Evolutionary conservation across 176 grass and related monocot genomes (phyloP).

Genomic region (Juncus effusus): DNA sequence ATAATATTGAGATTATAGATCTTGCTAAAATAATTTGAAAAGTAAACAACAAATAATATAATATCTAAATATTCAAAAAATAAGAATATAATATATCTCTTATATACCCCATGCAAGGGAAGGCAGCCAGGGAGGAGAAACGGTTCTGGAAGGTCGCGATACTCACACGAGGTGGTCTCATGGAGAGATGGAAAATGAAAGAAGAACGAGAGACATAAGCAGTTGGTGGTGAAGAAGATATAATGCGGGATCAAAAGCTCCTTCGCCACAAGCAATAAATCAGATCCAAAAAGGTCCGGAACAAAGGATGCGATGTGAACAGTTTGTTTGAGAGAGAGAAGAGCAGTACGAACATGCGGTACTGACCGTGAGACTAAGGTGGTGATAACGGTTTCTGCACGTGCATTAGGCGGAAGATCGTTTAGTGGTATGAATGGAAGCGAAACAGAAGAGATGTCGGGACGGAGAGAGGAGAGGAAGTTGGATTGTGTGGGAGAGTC

Average conservation of each 20-base stretch:
- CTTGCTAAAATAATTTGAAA: too few relatives aligned
- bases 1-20: too few relatives aligned
- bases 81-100: too few relatives aligned
- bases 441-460: constrained; percentile 2
- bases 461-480: background rate
- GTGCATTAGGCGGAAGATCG: background rate
- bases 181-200: constrained; percentile 19
- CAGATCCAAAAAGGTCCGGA: constrained; percentile 20
- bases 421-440: background rate
- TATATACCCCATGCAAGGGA: constrained; percentile 9
- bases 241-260: constrained; percentile 18
- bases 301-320: constrained; percentile 10
- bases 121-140: constrained; percentile 30
- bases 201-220: background rate
- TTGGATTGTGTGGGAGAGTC: constrained; percentile 2
- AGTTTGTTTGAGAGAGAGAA: background rate
- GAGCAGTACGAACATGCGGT: constrained; percentile 6
- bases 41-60: too few relatives aligned
- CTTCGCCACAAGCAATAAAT: constrained; percentile 9
- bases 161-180: constrained; percentile 4
- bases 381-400: constrained; percentile 6
- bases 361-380: constrained; percentile 4
- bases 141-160: constrained; percentile 1
- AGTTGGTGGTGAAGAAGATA: constrained; percentile 24
- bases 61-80: too few relatives aligned